Evolutionary conservation across 2,329 filamentous ascomycete species (phyloP), one percentile per base, ranked within the genome.

Genomic region (Didymella sp.): DNA sequence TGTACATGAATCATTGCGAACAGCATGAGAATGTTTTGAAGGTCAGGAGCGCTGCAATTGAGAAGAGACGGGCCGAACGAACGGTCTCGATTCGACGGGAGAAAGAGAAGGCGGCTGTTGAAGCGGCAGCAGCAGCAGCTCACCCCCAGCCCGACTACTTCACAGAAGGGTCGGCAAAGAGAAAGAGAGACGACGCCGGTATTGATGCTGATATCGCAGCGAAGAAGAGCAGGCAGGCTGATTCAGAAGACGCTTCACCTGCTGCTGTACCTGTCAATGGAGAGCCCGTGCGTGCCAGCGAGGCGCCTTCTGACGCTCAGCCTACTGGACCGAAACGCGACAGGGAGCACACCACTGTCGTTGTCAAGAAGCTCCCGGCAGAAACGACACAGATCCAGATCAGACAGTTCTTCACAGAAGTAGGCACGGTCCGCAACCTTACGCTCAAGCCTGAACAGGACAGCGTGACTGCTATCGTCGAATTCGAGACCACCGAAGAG

Each of bases 341-440:
- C 75, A 88, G 95, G 38, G 95, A 99, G 72, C 90, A 98, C 74
- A 89, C 92, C 0, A 93, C 91, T 0, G 84, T 98, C 44, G 85
- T 96, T 50, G 88, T 96, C 4, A 87, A 85, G 47, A 90, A 92
- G 64, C 78, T 99, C 22, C 92, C 95, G 1, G 67, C 73, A 3
- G 85, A 89, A 51, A 85, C 87, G 0, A 87, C 87, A 0, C 87
- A 91, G 68, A 88, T 85, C 12, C 89, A 89, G 66, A 78, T 98
- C 13, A 87, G 89, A 54, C 90, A 96, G 73, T 98, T 96, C 74
- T 98, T 99, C 79, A 89, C 89, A 70, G 91, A 93, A 60, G 96
- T 93, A 67, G 95, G 95, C 12, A 88, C 87, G 37, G 89, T 97
- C 71, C 91, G 92, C 67, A 88, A 88, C 60, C 80, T 97, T 28